A percentile compares a stretch with the other conserved stretches of the same genome.
These are phyloP conservation scores for Phytophthora pisi DNA, from an alignment of 352 stramenopile species.

Conservation along the genomic window DNA sequence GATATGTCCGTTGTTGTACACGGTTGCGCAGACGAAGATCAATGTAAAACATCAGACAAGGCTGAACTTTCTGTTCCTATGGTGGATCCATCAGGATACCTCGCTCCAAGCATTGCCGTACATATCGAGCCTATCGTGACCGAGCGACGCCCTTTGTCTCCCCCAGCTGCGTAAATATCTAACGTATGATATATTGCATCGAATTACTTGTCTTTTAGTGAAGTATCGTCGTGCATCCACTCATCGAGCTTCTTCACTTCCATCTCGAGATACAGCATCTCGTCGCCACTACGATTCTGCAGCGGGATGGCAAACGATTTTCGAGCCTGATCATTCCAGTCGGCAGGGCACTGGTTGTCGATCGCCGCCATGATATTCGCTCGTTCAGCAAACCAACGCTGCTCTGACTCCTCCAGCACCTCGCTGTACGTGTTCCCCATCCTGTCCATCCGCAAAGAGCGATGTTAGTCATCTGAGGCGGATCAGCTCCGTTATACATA, in stretches of 20 bases:
- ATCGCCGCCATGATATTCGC: slow-evolving; percentile 73
- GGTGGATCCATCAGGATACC: not conserved
- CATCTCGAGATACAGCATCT: slow-evolving; percentile 55
- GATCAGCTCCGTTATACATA: not conserved
- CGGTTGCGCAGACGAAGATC: not conserved
- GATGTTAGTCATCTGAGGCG: not conserved
- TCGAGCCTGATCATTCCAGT: slow-evolving; percentile 41
- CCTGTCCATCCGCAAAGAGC: slow-evolving; percentile 20
- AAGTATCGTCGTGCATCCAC: slow-evolving; percentile 35
- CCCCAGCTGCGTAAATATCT: slow-evolving; percentile 17
- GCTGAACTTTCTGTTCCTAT: too few relatives aligned
- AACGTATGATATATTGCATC: not conserved
- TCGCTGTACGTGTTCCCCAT: slow-evolving; percentile 75
- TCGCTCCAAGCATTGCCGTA: not conserved
- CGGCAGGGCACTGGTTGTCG: slow-evolving; percentile 49
- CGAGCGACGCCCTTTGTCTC: slow-evolving; percentile 23
- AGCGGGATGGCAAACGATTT: slow-evolving; percentile 52
- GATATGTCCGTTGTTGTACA: not conserved
- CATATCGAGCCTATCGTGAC: not conserved
- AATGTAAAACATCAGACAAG: not conserved
- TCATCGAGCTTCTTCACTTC: slow-evolving; percentile 53
- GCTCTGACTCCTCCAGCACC: slow-evolving; percentile 62
- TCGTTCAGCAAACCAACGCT: slow-evolving; percentile 66
- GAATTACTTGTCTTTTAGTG: slow-evolving; percentile 11
- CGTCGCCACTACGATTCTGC: slow-evolving; percentile 37